phyloP scores from a whole-genome alignment of 345 rosid species.

The Populus ilicifolia region DNA sequence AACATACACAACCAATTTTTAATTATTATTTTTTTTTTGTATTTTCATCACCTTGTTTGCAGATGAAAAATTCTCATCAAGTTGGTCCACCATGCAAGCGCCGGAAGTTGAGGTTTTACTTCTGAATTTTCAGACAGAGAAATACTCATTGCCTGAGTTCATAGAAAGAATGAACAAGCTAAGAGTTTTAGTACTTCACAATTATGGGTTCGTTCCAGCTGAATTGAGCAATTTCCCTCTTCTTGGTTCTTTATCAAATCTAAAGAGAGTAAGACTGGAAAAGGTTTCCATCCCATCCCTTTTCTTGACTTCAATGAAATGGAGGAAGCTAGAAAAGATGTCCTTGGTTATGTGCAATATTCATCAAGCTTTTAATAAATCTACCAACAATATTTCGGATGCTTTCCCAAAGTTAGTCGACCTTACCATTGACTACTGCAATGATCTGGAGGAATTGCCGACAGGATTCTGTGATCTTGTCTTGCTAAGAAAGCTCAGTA shows the following conservation, averaged over 20 bases:
- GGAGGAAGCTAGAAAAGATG: constrained; percentile 20
- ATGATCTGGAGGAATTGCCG: constrained; percentile 27
- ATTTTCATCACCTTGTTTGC: constrained; percentile 1
- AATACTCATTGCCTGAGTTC: constrained; percentile 43
- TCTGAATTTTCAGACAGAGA: constrained; percentile 16
- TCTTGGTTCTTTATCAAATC: constrained; percentile 16
- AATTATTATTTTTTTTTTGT: background rate
- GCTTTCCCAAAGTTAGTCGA: constrained; percentile 24
- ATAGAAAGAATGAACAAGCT: constrained; percentile 40
- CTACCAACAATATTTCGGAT: background rate
- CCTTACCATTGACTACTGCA: constrained; percentile 28
- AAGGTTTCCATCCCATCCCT: constrained; percentile 19
- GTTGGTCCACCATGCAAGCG: constrained; percentile 19
- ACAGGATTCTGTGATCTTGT: constrained; percentile 16
- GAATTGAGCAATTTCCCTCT: constrained; percentile 35
- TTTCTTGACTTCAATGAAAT: background rate
- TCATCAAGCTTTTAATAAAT: constrained; percentile 15
- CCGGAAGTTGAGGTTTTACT: constrained; percentile 24
- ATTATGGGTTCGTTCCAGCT: constrained; percentile 29
- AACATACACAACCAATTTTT: background rate
- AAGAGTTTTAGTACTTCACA: constrained; percentile 45
- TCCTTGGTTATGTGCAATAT: constrained; percentile 30
- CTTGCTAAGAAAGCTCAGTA: constrained; percentile 15
- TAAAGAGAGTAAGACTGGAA: constrained; percentile 30
- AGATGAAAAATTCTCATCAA: constrained; percentile 25